Evolutionary conservation across 345 rosid species (phyloP).

Genomic region (Ceriops tagal): DNA sequence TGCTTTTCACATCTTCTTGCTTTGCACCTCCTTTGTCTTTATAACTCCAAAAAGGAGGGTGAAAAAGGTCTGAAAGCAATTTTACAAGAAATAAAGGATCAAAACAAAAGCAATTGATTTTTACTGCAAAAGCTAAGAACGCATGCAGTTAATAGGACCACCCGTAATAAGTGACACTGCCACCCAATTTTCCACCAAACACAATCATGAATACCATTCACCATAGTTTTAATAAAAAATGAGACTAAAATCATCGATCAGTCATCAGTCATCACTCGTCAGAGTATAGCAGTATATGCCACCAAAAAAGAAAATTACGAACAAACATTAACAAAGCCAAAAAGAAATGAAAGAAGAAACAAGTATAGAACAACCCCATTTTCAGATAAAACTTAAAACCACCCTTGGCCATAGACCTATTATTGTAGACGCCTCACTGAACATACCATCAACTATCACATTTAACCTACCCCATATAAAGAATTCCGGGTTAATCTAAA

Average conservation of each 20-base stretch:
- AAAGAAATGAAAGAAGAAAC: no score
- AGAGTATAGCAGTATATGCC: no score
- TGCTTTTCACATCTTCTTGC: no score
- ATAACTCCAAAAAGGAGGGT: no score
- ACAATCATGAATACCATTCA: neutral
- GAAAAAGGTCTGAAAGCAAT: no score
- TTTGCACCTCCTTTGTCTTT: no score
- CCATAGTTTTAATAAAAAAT: neutral
- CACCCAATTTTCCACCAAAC: constrained; percentile 4
- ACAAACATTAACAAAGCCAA: neutral
- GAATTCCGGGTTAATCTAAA: no score
- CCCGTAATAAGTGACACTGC: neutral
- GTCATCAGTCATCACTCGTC: neutral
- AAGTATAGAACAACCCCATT: neutral
- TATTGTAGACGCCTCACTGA: no score
- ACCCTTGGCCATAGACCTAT: neutral
- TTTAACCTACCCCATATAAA: no score
- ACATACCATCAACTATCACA: no score
- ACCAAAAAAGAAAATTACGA: neutral
- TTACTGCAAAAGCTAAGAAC: neutral
- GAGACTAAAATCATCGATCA: neutral
- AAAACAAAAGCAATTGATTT: neutral
- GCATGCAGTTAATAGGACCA: constrained; percentile 8
- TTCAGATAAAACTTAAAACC: no score
- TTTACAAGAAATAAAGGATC: no score